Base-by-base conservation (phyloP, 306 rosid species). In the Parietaria judaica region DNA sequence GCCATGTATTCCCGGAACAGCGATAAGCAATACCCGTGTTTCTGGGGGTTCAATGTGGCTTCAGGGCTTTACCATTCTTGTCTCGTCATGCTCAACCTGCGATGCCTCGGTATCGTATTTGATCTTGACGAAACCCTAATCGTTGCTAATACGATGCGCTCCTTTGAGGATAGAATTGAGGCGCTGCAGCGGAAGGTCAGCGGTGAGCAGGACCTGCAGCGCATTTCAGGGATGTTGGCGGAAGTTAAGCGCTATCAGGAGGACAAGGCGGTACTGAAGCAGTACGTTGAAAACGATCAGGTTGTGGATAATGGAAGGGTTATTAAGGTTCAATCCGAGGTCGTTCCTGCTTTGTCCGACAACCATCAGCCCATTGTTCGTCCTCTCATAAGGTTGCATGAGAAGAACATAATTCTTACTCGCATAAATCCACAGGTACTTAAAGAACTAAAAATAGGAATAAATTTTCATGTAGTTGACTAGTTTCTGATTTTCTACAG, bases 101-200 rank as follows among this genome's bases (percentile, higher is more conserved):
- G 99, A 82, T 94, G 99, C 76, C 85, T 94, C 77, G 97, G 95
- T 61, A 94, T 94, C 74, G 99, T 94, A 64, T 94, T 94, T 74
- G 99, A 94, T 84, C 88, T 94, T 37, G 99, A 94, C 77, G 99
- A 94, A 76, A 94, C 99, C 14, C 99, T 94, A 54, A 74, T 94
- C 58, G 99, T 94, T 43, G 99, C 99, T 46, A 94, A 94, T 69
- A 94, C 99, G 77, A 86, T 88, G 99, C 95, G 99, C 12, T 94
- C 99, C 3, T 94, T 94, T 63, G 99, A 94, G 80, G 99, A 94
- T 73, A 78, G 94, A 75, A 94, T 94, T 70, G 99, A 94, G 54
- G 90, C 86, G 44, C 86, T 94, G 17, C 97, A 88, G 81, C 79
- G 99, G 65, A 94, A 94, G 82, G 71, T 94, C 55, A 89, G 54